Conservation (phyloP, 345 rosid genomes). For the Eucalyptus camaldulensis region DNA sequence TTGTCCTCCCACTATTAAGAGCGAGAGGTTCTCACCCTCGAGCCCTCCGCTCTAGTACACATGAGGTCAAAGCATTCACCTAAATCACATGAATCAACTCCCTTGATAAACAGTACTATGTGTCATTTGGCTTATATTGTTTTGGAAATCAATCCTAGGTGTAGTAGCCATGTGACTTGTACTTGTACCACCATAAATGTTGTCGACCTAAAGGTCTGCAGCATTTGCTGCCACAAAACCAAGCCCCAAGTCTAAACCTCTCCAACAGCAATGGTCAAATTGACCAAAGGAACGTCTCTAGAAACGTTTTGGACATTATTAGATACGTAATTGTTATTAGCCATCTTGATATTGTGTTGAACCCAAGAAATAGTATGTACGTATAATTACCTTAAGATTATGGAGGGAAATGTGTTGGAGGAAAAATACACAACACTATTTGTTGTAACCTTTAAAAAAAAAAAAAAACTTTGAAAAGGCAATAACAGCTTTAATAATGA, state of each 20-base stretch:
- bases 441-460: too few relatives aligned
- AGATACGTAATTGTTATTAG: too few relatives aligned
- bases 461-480: neutral
- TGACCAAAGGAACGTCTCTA: neutral
- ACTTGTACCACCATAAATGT: neutral
- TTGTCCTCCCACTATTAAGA: too few relatives aligned
- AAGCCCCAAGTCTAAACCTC: neutral
- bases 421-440: neutral
- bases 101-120: rapidly evolving
- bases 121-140: neutral
- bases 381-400: neutral
- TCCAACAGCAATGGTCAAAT: neutral
- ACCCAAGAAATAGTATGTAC: neutral
- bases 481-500: too few relatives aligned
- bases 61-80: neutral
- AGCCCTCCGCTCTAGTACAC: too few relatives aligned
- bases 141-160: too few relatives aligned
- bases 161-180: neutral
- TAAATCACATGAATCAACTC: neutral
- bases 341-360: neutral
- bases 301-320: too few relatives aligned
- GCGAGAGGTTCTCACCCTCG: too few relatives aligned
- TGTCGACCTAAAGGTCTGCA: too few relatives aligned
- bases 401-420: too few relatives aligned
- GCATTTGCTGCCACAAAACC: neutral